Base-by-base conservation (phyloP, 768 basidiomycete species). In the Amylocystis lapponica region DNA sequence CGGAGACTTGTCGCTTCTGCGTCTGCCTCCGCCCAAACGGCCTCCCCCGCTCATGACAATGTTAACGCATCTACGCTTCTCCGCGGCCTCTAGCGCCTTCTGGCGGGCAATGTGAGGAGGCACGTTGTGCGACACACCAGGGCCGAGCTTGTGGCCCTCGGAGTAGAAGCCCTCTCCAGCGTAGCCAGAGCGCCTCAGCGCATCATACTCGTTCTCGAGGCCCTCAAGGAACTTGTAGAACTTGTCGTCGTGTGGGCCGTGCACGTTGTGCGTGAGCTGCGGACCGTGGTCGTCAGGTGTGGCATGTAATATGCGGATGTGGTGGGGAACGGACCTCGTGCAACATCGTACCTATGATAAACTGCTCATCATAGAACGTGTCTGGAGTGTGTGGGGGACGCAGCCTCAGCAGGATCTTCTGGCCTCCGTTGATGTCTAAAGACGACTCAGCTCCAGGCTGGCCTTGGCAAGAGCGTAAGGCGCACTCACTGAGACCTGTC, bases 111-210 rank as follows among this genome's bases (percentile, higher is more conserved):
- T 46, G 54, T 84, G 74, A 11, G 73, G 75, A 2, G 87, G 78
- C 0, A 86, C 56, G 57, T 87, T 69, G 52, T 85, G 87, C 2
- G 82, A 81, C 16, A 82, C 64, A 25, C 78, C 75, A 5, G 54
- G 54, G n/a, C 91, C 89, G 0, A 97, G 58, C 20, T 81, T 67
- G 11, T 69, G 69, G 1, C 94, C 94, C n/a, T 72, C 66, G 20
- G 83, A 71, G 60, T 80, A 80, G 74, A 96, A 97, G 3, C 93
- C 94, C 62, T 96, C 93, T 12, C 94, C 92, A 5, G 83, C 70
- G 61, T 93, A 97, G 0, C 93, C 94, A 12, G 79, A 81, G 16
- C 79, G 71, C 51, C 81, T 79, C 5, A 96, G 71, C 3, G 72
- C 79, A 30, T 87, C 85, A 52, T 83, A 93, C 65, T 96, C 94